A percentile compares a stretch with the other conserved stretches of the same genome.
Evolutionary conservation across 2,329 filamentous ascomycete species (phyloP).

Genomic region (Alternaria novae-zelandiae): DNA sequence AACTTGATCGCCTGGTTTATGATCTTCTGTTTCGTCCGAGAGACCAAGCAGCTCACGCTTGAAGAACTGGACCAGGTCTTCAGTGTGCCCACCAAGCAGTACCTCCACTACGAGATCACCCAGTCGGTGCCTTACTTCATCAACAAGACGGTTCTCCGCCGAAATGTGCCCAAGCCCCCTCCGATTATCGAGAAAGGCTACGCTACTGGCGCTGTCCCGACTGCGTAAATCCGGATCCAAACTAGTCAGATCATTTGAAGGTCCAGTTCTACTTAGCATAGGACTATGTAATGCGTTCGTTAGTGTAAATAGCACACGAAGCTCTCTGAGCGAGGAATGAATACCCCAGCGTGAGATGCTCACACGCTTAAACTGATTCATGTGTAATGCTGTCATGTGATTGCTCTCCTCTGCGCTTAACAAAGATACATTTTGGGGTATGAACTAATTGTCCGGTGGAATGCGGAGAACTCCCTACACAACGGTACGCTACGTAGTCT

Average conservation of each 20-base stretch:
- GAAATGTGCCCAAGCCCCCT: slow-evolving; percentile 48
- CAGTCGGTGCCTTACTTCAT: slow-evolving; percentile 52
- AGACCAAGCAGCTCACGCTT: slow-evolving; percentile 49
- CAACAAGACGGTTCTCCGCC: slow-evolving; percentile 49
- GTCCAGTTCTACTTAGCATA: too few species aligned
- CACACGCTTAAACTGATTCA: too few species aligned
- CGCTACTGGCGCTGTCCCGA: neutral
- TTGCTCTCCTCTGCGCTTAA: neutral
- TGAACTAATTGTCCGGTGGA: neutral
- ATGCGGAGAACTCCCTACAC: neutral
- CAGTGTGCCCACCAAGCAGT: slow-evolving; percentile 44
- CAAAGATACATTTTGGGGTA: neutral
- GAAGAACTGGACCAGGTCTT: slow-evolving; percentile 49
- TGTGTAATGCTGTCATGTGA: neutral
- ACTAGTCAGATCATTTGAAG: neutral
- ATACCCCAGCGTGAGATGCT: neutral
- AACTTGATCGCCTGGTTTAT: slow-evolving; percentile 50
- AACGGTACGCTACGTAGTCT: neutral
- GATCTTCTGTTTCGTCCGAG: slow-evolving; percentile 49
- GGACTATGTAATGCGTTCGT: neutral
- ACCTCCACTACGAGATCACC: slow-evolving; percentile 48
- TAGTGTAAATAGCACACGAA: neutral
- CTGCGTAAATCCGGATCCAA: neutral
- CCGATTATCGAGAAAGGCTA: slow-evolving; percentile 46
- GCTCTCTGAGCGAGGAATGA: neutral